These are phyloP conservation scores for Rosa multiflora DNA, from an alignment of 306 rosid species.

Conservation along the genomic window DNA sequence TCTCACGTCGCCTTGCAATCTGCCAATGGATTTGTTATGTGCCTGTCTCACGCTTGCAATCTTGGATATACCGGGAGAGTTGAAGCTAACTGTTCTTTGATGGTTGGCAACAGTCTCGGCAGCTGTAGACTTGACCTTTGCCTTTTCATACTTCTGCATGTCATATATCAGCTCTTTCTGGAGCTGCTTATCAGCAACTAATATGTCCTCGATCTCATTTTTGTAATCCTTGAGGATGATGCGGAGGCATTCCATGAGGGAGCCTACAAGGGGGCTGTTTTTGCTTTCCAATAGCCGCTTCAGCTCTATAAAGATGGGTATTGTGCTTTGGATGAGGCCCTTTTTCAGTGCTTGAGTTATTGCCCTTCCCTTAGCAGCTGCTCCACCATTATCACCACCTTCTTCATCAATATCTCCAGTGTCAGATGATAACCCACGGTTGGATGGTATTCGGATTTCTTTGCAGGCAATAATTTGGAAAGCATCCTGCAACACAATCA, in stretches of 20 bases:
- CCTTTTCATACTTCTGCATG: constrained; percentile 75
- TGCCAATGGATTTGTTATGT: constrained; percentile 13
- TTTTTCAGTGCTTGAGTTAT: constrained; percentile 79
- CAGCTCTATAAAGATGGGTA: constrained; percentile 91
- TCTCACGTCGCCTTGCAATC: constrained; percentile 37
- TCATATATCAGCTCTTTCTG: constrained; percentile 86
- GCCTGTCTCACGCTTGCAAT: constrained; percentile 26
- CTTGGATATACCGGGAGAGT: constrained; percentile 37
- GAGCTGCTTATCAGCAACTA: constrained; percentile 93
- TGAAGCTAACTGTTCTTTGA: constrained; percentile 38
- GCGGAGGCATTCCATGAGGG: constrained; percentile 92
- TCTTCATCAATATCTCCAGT: constrained; percentile 76
- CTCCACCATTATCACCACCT: constrained; percentile 55
- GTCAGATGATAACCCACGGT: constrained; percentile 58
- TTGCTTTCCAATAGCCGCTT: constrained; percentile 78
- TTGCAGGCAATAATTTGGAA: constrained; percentile 81
- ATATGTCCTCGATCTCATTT: constrained; percentile 81
- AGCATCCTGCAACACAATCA: constrained; percentile 53
- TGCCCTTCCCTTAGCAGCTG: constrained; percentile 65
- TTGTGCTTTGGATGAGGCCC: constrained; percentile 75
- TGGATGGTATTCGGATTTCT: constrained; percentile 68
- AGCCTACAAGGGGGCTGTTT: constrained; percentile 84
- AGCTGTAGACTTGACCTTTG: constrained; percentile 63
- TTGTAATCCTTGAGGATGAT: constrained; percentile 88
- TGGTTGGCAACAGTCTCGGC: constrained; percentile 51